Evolutionary conservation across 257 asterid genomes (phyloP), one percentile per base, ranked within the genome.

Genomic region (Solanum pimpinellifolium): DNA sequence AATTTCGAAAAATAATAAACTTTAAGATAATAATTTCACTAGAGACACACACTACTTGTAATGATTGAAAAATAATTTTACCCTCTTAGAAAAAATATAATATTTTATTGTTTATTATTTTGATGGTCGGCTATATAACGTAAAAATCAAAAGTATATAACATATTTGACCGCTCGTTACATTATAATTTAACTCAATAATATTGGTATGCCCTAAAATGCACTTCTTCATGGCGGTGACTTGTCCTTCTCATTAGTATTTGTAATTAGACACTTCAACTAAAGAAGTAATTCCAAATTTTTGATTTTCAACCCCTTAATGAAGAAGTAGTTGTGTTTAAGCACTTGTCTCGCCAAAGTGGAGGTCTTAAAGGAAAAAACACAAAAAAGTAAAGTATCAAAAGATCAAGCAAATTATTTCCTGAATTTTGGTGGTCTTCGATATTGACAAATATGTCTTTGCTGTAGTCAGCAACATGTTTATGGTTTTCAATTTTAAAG

Each of bases 171-270:
- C 1, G 9, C 15, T 72, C 1, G 3, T 72, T 68, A 68, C 23
- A 37, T 72, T 87, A 70, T 68, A 83, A 44, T 52, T 52, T 60
- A 89, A 66, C 39, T 74, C 90, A 86, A 65, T 88, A 87, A 65
- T 15, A 15, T 49, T 80, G 88, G 87, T 82, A 89, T 84, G 88
- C 60, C 90, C 87, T 86, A 52, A 74, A 76, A 42, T n/a, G 60
- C 49, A 33, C 85, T 70, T 85, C 87, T 81, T 72, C 65, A 42
- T 87, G 89, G 84, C 49, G 89, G 89, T 91, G 85, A 82, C 69
- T 87, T 85, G 92, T 91, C 91, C 52, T 73, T 72, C 69, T 89
- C 88, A 72, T 80, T 88, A 83, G 87, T 89, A 65, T 82, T 68
- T 83, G 27, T 75, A 60, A 83, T 75, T 83, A 85, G 86, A 87